These are phyloP conservation scores for Gamarada debralockiae DNA, from an alignment of 495 filamentous ascomycete genomes.

Conservation along the genomic window DNA sequence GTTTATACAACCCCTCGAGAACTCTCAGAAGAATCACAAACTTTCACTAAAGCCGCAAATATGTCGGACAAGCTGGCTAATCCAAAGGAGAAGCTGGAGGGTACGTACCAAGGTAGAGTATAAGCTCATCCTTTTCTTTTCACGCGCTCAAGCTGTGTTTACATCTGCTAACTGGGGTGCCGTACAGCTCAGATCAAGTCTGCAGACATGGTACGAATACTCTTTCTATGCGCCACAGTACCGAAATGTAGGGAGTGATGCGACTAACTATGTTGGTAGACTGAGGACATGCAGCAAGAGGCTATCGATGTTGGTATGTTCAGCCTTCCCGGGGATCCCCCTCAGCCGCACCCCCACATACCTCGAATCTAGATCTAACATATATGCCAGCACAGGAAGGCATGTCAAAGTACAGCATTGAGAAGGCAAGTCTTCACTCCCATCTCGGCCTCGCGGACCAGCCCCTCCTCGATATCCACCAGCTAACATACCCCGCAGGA, in stretches of 20 bases:
- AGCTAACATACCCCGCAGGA: slow-evolving; percentile 50
- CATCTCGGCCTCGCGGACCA: neutral
- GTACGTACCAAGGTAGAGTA: slow-evolving; percentile 38
- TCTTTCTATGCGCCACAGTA: neutral
- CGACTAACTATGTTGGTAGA: slow-evolving; percentile 46
- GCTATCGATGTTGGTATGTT: slow-evolving; percentile 88
- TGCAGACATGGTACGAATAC: slow-evolving; percentile 80
- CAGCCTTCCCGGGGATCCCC: neutral
- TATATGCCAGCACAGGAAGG: slow-evolving; percentile 73
- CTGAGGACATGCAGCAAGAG: slow-evolving; percentile 94
- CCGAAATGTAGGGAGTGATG: neutral
- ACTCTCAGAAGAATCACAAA: too few species aligned
- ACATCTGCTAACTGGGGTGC: slow-evolving; percentile 5
- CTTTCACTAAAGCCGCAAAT: slow-evolving; percentile 22
- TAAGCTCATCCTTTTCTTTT: slow-evolving; percentile 5
- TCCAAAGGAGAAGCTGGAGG: slow-evolving; percentile 62
- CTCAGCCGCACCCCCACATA: neutral
- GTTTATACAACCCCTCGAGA: neutral
- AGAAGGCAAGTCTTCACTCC: slow-evolving; percentile 61
- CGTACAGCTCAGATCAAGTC: slow-evolving; percentile 85
- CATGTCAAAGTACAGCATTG: slow-evolving; percentile 87
- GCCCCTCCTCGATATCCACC: neutral
- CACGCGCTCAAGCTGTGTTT: neutral
- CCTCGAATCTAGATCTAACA: neutral
- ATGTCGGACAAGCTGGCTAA: slow-evolving; percentile 29